Conservation (phyloP, 129 eudicot genomes). For the Calendula officinalis region DNA sequence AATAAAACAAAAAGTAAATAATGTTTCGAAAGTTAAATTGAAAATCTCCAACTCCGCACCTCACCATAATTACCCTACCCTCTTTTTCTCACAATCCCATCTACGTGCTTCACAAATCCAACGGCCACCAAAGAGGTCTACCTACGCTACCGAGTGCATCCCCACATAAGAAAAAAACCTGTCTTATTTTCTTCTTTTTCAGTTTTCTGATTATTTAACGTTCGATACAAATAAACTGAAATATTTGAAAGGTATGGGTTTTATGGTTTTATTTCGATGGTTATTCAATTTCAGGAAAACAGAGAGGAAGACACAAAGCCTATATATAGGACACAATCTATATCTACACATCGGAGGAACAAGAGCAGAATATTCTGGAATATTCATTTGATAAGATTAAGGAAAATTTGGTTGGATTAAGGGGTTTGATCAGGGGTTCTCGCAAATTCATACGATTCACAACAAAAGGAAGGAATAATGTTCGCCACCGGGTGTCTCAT, state of each 20-base stretch:
- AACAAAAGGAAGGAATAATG: not conserved
- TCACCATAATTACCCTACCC: not conserved
- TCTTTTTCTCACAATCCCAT: no score
- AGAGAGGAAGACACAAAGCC: not conserved
- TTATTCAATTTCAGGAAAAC: conserved; percentile 14
- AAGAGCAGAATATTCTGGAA: conserved; percentile 15
- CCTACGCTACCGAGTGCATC: not conserved
- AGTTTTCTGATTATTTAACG: not conserved
- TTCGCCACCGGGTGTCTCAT: not conserved
- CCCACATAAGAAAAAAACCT: conserved; percentile 6
- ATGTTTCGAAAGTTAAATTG: no score
- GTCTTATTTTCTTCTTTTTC: not conserved
- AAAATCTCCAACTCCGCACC: not conserved
- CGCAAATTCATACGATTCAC: not conserved
- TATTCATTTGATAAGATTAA: conserved; percentile 11
- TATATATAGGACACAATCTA: conserved; percentile 12
- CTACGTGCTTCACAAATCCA: not conserved
- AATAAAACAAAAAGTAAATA: no score
- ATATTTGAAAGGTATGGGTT: conserved; percentile 17
- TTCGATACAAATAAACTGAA: not conserved
- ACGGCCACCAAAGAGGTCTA: conserved; percentile 12
- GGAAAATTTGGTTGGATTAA: conserved; percentile 17
- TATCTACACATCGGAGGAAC: conserved; percentile 8
- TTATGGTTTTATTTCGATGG: conserved; percentile 9
- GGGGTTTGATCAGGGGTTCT: conserved; percentile 33